Evolutionary conservation across 169 alveolate genomes (phyloP).

Genomic region (Plasmodium falciparum): DNA sequence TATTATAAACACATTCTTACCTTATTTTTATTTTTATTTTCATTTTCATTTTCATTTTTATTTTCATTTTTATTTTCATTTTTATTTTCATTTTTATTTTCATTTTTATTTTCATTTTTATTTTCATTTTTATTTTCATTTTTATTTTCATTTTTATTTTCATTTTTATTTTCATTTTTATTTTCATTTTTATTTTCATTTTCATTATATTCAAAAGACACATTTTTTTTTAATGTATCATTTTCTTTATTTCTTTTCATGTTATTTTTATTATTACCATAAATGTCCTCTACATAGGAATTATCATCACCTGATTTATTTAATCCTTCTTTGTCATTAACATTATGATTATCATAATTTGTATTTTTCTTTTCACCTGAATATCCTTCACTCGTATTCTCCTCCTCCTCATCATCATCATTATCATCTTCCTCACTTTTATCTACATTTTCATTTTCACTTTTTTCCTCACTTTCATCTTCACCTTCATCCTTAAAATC

Average conservation of each 20-base stretch:
- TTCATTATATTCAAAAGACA: not conserved
- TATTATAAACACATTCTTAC: conserved; percentile 1
- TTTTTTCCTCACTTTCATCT: not conserved
- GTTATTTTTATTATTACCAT: conserved; percentile 23
- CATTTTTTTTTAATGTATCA: not conserved
- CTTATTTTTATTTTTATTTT: conserved; percentile 16
- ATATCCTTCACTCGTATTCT: conserved; percentile 3
- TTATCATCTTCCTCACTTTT: not conserved
- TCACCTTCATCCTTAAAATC: conserved; percentile 7
- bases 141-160: not conserved
- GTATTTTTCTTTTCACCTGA: not conserved
- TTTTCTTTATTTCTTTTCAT: conserved; percentile 9
- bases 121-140: conserved; percentile 7
- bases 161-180: conserved; percentile 6
- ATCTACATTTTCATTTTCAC: not conserved
- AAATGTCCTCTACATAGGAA: not conserved
- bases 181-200: conserved; percentile 1
- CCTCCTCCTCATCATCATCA: not conserved
- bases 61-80: not conserved
- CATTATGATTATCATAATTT: conserved; percentile 2
- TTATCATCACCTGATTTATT: not conserved
- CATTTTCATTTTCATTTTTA: not conserved
- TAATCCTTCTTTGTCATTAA: not conserved
- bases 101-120: not conserved
- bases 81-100: conserved; percentile 10